A percentile compares a stretch with the other conserved stretches of the same genome.
phyloP scores from a whole-genome alignment of 2,329 filamentous ascomycete genomes.

The Xylaria hypoxylon region DNA sequence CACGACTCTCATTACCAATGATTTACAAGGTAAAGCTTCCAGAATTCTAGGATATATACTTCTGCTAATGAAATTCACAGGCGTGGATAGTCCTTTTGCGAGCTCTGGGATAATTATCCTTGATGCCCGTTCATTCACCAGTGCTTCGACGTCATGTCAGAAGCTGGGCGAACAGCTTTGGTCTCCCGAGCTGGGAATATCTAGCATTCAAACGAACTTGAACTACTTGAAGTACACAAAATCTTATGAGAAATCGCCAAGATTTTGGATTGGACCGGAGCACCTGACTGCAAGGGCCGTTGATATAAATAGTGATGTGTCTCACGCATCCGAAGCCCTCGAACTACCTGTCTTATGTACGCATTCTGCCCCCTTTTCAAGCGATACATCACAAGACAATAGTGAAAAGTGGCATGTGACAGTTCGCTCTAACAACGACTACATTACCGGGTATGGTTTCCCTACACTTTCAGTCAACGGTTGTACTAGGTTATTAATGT shows the following conservation, averaged over 20 bases:
- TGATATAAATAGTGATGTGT: conserved; percentile 45
- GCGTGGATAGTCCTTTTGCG: conserved; percentile 49
- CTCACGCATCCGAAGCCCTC: conserved; percentile 32
- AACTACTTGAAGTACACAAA: conserved; percentile 54
- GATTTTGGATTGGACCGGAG: conserved; percentile 54
- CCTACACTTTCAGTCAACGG: not conserved
- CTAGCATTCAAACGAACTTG: conserved; percentile 50
- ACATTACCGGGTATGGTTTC: conserved; percentile 51
- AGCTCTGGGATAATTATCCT: conserved; percentile 54
- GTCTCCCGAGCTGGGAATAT: conserved; percentile 46
- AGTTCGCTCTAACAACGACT: conserved; percentile 55
- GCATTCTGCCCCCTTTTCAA: conserved; percentile 58
- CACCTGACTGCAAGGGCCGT: conserved; percentile 45
- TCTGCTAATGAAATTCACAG: conserved; percentile 42
- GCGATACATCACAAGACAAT: conserved; percentile 49
- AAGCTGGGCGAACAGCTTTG: conserved; percentile 57
- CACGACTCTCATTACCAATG: conserved; percentile 56
- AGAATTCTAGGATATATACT: not conserved
- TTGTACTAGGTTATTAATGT: conserved; percentile 4
- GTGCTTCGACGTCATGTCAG: conserved; percentile 51
- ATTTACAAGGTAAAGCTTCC: conserved; percentile 53
- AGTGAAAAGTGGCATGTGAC: conserved; percentile 53
- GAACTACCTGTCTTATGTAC: conserved; percentile 56
- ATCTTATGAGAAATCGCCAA: conserved; percentile 41
- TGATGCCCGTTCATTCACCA: conserved; percentile 44